phyloP scores from a whole-genome alignment of 2,329 filamentous ascomycete genomes.

The Teratosphaeriaceae sp. region DNA sequence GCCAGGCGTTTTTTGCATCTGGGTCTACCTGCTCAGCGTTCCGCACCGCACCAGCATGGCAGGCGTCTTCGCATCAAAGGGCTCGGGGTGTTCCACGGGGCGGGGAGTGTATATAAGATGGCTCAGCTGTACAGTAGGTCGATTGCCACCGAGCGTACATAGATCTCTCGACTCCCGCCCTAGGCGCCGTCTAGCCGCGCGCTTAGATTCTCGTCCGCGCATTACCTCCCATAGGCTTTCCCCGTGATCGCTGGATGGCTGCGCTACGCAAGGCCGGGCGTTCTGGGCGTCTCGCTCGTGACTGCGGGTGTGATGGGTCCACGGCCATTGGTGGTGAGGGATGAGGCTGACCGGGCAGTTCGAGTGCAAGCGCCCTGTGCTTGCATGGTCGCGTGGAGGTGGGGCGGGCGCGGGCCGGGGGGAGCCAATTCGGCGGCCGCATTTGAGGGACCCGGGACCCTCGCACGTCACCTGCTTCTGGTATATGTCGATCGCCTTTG shows the following conservation, averaged over 20 bases:
- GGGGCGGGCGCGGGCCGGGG: neutral
- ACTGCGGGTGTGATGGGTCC: neutral
- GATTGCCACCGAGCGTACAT: conserved; percentile 2
- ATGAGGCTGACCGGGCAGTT: neutral
- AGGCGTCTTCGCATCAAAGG: too few species aligned
- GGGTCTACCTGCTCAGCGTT: too few species aligned
- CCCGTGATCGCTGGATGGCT: neutral
- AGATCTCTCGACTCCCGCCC: conserved; percentile 7
- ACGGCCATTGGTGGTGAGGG: neutral
- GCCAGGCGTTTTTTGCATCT: too few species aligned
- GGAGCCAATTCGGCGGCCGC: neutral
- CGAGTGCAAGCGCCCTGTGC: neutral
- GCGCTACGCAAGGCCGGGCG: too few species aligned
- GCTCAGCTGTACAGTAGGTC: conserved; percentile 3
- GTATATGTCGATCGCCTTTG: neutral
- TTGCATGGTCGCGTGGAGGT: neutral
- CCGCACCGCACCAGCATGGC: too few species aligned
- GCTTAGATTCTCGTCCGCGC: neutral
- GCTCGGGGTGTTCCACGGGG: too few species aligned
- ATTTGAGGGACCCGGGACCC: neutral
- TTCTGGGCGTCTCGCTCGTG: neutral
- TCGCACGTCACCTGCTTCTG: neutral
- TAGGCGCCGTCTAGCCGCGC: neutral
- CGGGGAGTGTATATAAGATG: too few species aligned
- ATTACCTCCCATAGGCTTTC: neutral